Percentiles rank a stretch among this genome's conserved stretches.
Conservation (phyloP, 805 yeast genomes). For the Myxozyma lipomycoides region DNA sequence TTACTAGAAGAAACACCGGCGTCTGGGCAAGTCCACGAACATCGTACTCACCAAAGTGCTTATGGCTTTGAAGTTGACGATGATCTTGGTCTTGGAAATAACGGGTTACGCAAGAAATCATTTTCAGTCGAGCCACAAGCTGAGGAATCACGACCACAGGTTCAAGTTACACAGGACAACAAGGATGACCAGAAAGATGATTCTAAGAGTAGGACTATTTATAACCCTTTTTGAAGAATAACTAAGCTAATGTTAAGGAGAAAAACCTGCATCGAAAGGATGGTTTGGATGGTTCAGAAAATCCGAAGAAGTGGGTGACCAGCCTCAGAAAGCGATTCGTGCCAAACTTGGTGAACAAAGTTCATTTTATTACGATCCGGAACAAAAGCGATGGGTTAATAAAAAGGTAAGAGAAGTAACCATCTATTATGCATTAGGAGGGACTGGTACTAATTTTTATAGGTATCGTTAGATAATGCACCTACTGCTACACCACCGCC, state of each 20-base stretch:
- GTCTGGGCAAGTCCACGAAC: too few relatives aligned
- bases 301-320: constrained; percentile 43
- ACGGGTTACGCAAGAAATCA: constrained; percentile 8
- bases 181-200: constrained; percentile 47
- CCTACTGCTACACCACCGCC: constrained; percentile 22
- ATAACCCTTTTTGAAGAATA: too few relatives aligned
- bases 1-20: constrained; percentile 8
- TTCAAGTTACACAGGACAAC: too few relatives aligned
- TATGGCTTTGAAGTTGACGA: constrained; percentile 14
- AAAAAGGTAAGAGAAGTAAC: constrained; percentile 57
- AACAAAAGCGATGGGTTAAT: constrained; percentile 82
- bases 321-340: constrained; percentile 66
- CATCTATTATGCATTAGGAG: constrained; percentile 17
- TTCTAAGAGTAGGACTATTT: too few relatives aligned
- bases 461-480: constrained; percentile 1
- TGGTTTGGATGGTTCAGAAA: constrained; percentile 60
- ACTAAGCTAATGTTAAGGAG: too few relatives aligned
- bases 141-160: too few relatives aligned
- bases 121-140: too few relatives aligned
- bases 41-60: background rate
- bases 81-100: constrained; percentile 30
- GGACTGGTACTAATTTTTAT: background rate
- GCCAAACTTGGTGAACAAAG: constrained; percentile 84
- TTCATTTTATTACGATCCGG: constrained; percentile 74
- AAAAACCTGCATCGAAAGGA: constrained; percentile 35